phyloP scores from a whole-genome alignment of 768 basidiomycete species.

The Leccinum aurantiacum region DNA sequence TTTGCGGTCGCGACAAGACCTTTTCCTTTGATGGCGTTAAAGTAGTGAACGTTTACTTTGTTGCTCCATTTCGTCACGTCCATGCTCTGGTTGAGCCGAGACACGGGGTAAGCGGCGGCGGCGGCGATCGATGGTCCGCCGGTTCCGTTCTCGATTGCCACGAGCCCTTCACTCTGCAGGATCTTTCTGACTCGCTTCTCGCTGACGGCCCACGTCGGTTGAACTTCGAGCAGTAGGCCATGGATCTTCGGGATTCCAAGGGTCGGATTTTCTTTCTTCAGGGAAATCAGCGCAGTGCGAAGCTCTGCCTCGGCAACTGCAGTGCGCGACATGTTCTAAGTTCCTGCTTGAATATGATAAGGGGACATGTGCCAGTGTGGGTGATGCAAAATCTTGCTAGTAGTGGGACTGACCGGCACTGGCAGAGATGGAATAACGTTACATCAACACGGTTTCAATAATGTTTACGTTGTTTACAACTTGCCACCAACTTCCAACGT shows the following conservation, averaged over 20 bases:
- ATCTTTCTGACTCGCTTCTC: constrained; percentile 80
- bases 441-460: not conserved
- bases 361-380: not conserved
- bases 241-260: constrained; percentile 76
- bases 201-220: constrained; percentile 76
- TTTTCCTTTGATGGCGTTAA: constrained; percentile 73
- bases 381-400: not conserved
- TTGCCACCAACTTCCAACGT: not conserved
- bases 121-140: constrained; percentile 4
- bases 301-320: constrained; percentile 56
- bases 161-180: constrained; percentile 57
- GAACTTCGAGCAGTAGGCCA: constrained; percentile 51
- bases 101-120: constrained; percentile 52
- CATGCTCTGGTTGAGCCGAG: constrained; percentile 60
- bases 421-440: not conserved
- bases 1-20: constrained; percentile 72
- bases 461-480: not conserved
- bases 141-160: constrained; percentile 25
- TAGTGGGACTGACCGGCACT: not conserved
- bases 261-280: constrained; percentile 57
- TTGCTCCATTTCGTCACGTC: constrained; percentile 61
- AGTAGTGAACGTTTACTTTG: constrained; percentile 67
- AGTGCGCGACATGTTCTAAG: constrained; percentile 13
- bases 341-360: not conserved
- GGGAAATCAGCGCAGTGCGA: constrained; percentile 47